Base-by-base conservation (phyloP, 2,329 filamentous ascomycete genomes). In the Stemphylium beticola region DNA sequence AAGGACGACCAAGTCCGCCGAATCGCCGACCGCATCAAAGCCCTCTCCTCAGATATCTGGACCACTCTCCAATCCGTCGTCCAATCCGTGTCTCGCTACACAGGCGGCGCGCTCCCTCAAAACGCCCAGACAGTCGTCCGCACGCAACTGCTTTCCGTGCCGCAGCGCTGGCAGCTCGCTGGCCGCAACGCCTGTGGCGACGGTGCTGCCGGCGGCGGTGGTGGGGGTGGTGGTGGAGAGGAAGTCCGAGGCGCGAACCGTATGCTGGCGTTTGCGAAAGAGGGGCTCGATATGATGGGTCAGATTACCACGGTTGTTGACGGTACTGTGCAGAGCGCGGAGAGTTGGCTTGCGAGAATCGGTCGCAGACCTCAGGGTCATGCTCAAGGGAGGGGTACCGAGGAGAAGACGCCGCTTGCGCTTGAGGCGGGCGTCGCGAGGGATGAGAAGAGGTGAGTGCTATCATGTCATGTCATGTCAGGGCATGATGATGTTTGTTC, bases 281-380 rank as follows among this genome's bases (percentile, higher is more conserved):
- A 98, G 73, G 92, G 93, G 0, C 81, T 98, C 12, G 92, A 97
- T 65, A 96, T 98, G 89, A 92, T 98, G 83, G 85, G 87, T 1
- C 92, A 97, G 73, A 92, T 99, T 44, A 95, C 88, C 36, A 87
- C 88, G 4, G 91, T 97, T 2, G 83, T 98, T 8, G 91, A 96
- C 64, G 90, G 92, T 48, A 98, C 95, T 0, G 89, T 98, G 48
- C 85, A 90, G 50, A 95, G 90, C 66, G 95, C 95, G 0, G 93
- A 98, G 75, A 86, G 88, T 65, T 98, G 95, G 95, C 91, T 93
- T 61, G 89, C 93, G 55, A 82, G 87, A 17, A 80, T 96, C 54
- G 91, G 82, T 32, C 76, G 79, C 36, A 74, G 64, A 53, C 53
- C 63, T 15, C 34, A 38, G 7, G 31, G 55, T 15, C 41, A 15